These are phyloP conservation scores for Notholithocarpus densiflorus DNA, from an alignment of 306 rosid genomes.

Conservation along the genomic window DNA sequence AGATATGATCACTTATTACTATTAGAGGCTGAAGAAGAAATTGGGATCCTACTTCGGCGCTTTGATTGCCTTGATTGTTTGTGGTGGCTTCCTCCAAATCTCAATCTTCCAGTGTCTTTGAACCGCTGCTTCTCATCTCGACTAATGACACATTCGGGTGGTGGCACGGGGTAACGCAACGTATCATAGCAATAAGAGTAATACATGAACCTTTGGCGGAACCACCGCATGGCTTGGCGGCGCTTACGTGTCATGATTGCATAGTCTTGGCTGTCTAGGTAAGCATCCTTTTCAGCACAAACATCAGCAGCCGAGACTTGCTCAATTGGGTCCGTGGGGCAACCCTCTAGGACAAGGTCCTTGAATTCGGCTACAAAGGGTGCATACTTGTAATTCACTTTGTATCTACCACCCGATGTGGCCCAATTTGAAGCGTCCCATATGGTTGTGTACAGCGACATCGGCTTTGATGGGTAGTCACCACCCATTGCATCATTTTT, in stretches of 20 bases:
- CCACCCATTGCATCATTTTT: slow-evolving; percentile 72
- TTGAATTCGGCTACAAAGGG: slow-evolving; percentile 82
- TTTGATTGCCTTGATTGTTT: slow-evolving; percentile 38
- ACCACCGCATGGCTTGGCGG: slow-evolving; percentile 56
- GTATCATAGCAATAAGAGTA: slow-evolving; percentile 85
- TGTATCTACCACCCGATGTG: slow-evolving; percentile 76
- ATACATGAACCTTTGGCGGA: slow-evolving; percentile 73
- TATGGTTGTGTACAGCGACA: slow-evolving; percentile 79
- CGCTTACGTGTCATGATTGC: slow-evolving; percentile 41
- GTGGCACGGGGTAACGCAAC: slow-evolving; percentile 50
- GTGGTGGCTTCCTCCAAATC: slow-evolving; percentile 84
- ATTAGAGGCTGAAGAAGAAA: slow-evolving; percentile 9
- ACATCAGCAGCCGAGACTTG: slow-evolving; percentile 18
- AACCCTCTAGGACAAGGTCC: slow-evolving; percentile 80
- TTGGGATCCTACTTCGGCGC: slow-evolving; percentile 33
- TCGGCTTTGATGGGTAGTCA: slow-evolving; percentile 89
- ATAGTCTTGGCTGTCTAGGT: slow-evolving; percentile 47
- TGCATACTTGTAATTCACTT: slow-evolving; percentile 78
- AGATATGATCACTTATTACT: slow-evolving; percentile 24
- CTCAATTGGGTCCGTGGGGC: slow-evolving; percentile 61
- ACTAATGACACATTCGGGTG: slow-evolving; percentile 64
- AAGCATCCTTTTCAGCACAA: slow-evolving; percentile 33
- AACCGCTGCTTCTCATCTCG: slow-evolving; percentile 52
- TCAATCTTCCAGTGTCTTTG: slow-evolving; percentile 70
- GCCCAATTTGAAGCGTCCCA: slow-evolving; percentile 99